Evolutionary conservation across 768 basidiomycete species (phyloP), one percentile per base, ranked within the genome.

Genomic region (Mycena rosella): DNA sequence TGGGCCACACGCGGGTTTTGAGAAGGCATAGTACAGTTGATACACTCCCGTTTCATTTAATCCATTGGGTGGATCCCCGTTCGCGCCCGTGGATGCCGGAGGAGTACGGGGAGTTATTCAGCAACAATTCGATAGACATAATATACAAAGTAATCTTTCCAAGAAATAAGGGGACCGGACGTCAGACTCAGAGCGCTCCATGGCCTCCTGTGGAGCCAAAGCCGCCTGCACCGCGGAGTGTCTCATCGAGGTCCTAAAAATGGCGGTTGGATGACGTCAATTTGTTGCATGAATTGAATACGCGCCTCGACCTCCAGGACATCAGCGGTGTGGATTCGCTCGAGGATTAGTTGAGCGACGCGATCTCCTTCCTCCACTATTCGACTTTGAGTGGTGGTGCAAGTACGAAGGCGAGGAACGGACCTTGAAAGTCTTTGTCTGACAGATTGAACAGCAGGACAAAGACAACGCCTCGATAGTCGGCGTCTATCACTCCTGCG

Each of bases 191-290:
- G 36, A 92, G 78, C n/a, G 81, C 75, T 10, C 68, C 80, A 75
- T 95, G 92, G 13, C 96, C 96, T 14, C 97, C 97, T 4, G 97
- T 99, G 6, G 96, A 98, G 0, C 98, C 98, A 72, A 98, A 99
- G 0, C 96, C 98, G 40, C 90, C 90, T 26, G 83, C 83, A 22
- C 98, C 97, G 44, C 98, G 90, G 32, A 87, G 74, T 0, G 98
- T 99, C 65, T 91, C 89, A 56, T 95, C 94, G 9, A 99, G 88
- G 69, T 92, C 86, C 95, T 97, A 73, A 29, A 52, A 29, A 65
- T 34, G n/a, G 20, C 22, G 15, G 44, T 54, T 57, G 69, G 51
- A 54, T 30, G 45, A 38, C 63, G 55, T 51, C 58, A 69, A 26
- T 20, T 8, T 70, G 30, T n/a, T 6, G 34, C 18, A 18, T 32